Base-by-base conservation (phyloP, 1,284 basidiomycete genomes). In the Vanrija pseudolonga region DNA sequence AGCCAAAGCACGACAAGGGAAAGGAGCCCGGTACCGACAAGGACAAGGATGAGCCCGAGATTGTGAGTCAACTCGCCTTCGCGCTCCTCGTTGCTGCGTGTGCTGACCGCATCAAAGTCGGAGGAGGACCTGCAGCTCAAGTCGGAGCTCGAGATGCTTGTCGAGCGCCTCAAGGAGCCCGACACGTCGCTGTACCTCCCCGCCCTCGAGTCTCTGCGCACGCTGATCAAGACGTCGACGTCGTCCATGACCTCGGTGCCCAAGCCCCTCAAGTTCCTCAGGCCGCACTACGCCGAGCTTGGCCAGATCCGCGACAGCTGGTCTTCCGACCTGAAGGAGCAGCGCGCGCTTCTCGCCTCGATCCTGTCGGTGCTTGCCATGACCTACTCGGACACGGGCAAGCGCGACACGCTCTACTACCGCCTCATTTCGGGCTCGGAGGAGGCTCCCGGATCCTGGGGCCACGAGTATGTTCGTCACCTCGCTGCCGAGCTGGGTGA, bases 171-270 rank as follows among this genome's bases (percentile, higher is more conserved):
- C 57, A 91, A 90, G 93, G 96, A 98, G 85, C 73, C 87, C 55
- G 85, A 98, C 71, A 87, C 85, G 0, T 80, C 81, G 20, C 82
- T 99, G 39, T 90, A 98, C 76, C 82, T 87, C 22, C 88, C 95
- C 24, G 93, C 95, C 18, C 82, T 99, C 28, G 96, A 98, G 78
- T 92, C 91, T 2, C 81, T 99, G 17, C 84, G 95, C 53, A 95
- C 89, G 20, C 81, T 98, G 39, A 98, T 98, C 68, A 82, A 92
- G 68, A 98, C 96, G 4, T 94, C 93, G 20, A 99, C 96, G 4
- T 95, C 91, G 19, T 98, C 93, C 7, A 98, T 99, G 95, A 99
- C 96, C n/a, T 95, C 91, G 15, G 96, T 99, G 14, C 96, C 96
- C 3, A 98, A 99, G 80, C 96, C 96, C 36, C 84, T 99, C 61